Base-by-base conservation (phyloP, 73 alveolate genomes). In the Stentor coeruleus region DNA sequence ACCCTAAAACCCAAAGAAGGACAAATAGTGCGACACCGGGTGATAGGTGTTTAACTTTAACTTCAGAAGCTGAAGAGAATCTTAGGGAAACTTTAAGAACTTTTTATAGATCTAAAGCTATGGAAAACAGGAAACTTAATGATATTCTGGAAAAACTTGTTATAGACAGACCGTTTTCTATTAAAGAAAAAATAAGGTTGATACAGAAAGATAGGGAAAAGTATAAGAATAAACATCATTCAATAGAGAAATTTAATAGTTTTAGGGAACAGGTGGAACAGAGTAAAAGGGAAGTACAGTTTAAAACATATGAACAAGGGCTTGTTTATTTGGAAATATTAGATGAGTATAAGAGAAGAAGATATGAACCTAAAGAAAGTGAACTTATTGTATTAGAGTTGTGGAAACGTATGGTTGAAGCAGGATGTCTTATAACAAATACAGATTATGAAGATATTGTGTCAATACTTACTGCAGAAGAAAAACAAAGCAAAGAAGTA, bases 311-410 rank as follows among this genome's bases (percentile, higher is more conserved):
- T 26, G 33, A 20, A 1, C 79, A 66, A 66, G 79, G 42, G 42
- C 79, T 66, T 1, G 37, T 33, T 66, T 66, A 66, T 33, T 40
- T 66, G 2, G 37, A 66, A 2, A 33, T 66, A 11, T 31, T 66
- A 20, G 79, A 66, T 28, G 36, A 20, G n/a, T 66, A 28, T 66
- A 66, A 66, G 33, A 20, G n/a, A 33, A 20, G 33, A 33, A 20
- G 39, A 31, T 40, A 66, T 33, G 79, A 66, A 40, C 79, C 79
- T 26, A 31, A 26, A 14, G 37, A 20, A 11, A 40, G 15, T 28
- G 79, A 66, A 66, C 37, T 66, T 1, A 15, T 66, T 20, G n/a
- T 66, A 26, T 31, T 66, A 66, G 79, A 66, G 79, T 40, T 66
- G n/a, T 66, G 79, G 37, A 20, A 33, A 2, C 36, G 37, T 28